These are phyloP conservation scores for Cladochytrium tenue DNA, from an alignment of 371 early-diverging fungal species.

Conservation along the genomic window DNA sequence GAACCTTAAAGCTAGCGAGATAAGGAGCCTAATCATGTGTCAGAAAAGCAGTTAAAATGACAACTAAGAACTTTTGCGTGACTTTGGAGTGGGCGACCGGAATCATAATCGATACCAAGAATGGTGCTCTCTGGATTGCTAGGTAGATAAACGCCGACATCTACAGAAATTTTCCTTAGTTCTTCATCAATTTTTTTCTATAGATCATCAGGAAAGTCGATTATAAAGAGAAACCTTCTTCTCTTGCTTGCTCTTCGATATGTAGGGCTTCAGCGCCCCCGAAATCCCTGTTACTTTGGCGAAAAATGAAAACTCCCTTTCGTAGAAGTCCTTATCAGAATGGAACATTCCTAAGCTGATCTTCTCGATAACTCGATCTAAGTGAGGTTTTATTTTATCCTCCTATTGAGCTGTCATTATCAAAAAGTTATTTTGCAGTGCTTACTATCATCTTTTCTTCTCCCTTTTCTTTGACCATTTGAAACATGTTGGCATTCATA, in stretches of 20 bases:
- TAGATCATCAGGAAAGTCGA: slow-evolving; percentile 1
- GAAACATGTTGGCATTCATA: slow-evolving; percentile 97
- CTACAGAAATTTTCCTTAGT: slow-evolving; percentile 89
- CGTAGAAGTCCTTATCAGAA: slow-evolving; percentile 83
- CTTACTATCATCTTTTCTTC: slow-evolving; percentile 22
- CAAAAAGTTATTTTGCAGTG: slow-evolving; percentile 7
- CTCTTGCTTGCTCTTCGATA: slow-evolving; percentile 86
- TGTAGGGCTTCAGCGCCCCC: slow-evolving; percentile 92
- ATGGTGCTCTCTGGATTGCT: slow-evolving; percentile 96
- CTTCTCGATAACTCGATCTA: slow-evolving; percentile 83
- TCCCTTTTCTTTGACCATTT: slow-evolving; percentile 71
- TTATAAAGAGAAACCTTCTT: slow-evolving; percentile 70
- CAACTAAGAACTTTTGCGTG: slow-evolving; percentile 83
- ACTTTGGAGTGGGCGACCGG: slow-evolving; percentile 94
- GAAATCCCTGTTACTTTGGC: slow-evolving; percentile 94
- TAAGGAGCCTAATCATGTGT: slow-evolving; percentile 81
- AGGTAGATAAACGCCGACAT: slow-evolving; percentile 96
- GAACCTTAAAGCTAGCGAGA: slow-evolving; percentile 97
- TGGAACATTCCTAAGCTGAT: slow-evolving; percentile 80
- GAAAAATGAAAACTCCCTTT: slow-evolving; percentile 95
- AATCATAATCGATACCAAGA: slow-evolving; percentile 91
- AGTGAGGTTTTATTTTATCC: slow-evolving; percentile 74
- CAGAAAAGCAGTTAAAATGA: slow-evolving; percentile 6
- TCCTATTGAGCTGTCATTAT: slow-evolving; percentile 19
- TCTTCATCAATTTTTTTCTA: slow-evolving; percentile 93